phyloP scores from a whole-genome alignment of 345 rosid genomes.

The Gossypium bickii region DNA sequence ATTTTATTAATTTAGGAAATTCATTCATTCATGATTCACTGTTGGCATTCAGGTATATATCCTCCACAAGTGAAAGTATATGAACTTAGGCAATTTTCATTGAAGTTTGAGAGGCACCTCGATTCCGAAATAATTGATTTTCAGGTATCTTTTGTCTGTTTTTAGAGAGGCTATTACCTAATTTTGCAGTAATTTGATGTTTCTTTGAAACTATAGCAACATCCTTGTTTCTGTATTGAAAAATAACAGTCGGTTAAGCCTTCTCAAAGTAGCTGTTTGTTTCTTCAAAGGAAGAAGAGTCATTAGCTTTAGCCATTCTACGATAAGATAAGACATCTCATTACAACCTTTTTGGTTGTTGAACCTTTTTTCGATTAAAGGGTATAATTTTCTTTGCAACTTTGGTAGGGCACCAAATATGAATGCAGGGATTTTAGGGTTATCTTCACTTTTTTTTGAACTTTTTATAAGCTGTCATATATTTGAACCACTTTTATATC shows the following conservation, averaged over 20 bases:
- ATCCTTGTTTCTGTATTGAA: not conserved
- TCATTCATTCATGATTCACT: conserved; percentile 13
- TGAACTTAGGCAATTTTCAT: conserved; percentile 59
- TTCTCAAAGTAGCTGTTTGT: not conserved
- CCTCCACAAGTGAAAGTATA: conserved; percentile 93
- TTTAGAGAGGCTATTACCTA: not conserved
- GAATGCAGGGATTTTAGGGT: no score
- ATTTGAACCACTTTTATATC: no score
- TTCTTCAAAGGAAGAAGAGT: not conserved
- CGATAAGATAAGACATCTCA: not conserved
- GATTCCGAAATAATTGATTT: conserved; percentile 87
- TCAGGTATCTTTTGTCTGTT: conserved; percentile 39
- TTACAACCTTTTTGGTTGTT: not conserved
- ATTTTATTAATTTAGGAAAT: not conserved
- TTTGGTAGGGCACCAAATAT: no score
- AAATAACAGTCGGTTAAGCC: not conserved
- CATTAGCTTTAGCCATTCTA: not conserved
- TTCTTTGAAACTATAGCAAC: not conserved
- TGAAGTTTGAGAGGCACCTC: conserved; percentile 92
- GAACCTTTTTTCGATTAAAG: no score
- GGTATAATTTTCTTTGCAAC: no score
- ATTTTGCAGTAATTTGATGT: not conserved
- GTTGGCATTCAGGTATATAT: conserved; percentile 54
- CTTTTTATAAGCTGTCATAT: no score
- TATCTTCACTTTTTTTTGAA: no score